A percentile compares a stretch with the other conserved stretches of the same genome.
phyloP scores from a whole-genome alignment of 805 yeast genomes.

The Candida railenensis region DNA sequence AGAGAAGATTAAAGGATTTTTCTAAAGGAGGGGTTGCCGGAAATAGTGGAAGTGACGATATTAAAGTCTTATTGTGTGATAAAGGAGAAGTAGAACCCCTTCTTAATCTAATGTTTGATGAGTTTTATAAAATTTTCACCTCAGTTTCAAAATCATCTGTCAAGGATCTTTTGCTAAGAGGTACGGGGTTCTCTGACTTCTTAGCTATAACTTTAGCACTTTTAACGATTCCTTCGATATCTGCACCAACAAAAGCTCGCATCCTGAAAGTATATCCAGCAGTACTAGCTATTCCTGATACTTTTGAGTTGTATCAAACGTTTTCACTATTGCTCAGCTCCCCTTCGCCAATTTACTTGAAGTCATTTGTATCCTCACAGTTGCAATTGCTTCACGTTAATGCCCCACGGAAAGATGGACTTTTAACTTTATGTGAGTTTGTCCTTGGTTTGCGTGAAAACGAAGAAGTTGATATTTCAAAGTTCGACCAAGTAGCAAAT shows the following conservation, averaged over 20 bases:
- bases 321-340: conserved; percentile 59
- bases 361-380: conserved; percentile 43
- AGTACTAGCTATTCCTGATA: conserved; percentile 49
- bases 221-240: conserved; percentile 27
- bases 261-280: conserved; percentile 14
- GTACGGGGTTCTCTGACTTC: conserved; percentile 66
- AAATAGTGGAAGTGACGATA: conserved; percentile 9
- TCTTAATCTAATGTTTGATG: conserved; percentile 26
- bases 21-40: conserved; percentile 20
- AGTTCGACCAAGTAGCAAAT: conserved; percentile 64
- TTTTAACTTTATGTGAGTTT: conserved; percentile 71
- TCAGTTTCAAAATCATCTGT: conserved; percentile 44
- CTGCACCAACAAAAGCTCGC: conserved; percentile 11
- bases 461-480: conserved; percentile 65
- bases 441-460: conserved; percentile 73
- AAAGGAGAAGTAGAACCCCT: conserved; percentile 17
- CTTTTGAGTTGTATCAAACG: conserved; percentile 63
- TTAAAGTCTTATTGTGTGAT: conserved; percentile 17
- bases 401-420: conserved; percentile 60
- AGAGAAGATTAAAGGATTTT: conserved; percentile 55
- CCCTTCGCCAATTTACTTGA: conserved; percentile 46
- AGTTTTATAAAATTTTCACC: conserved; percentile 33
- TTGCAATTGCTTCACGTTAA: conserved; percentile 55
- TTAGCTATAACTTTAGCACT: conserved; percentile 49
- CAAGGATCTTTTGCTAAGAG: conserved; percentile 53